Evolutionary conservation across 2,329 filamentous ascomycete genomes (phyloP).

Genomic region (Clonostachys byssicola): DNA sequence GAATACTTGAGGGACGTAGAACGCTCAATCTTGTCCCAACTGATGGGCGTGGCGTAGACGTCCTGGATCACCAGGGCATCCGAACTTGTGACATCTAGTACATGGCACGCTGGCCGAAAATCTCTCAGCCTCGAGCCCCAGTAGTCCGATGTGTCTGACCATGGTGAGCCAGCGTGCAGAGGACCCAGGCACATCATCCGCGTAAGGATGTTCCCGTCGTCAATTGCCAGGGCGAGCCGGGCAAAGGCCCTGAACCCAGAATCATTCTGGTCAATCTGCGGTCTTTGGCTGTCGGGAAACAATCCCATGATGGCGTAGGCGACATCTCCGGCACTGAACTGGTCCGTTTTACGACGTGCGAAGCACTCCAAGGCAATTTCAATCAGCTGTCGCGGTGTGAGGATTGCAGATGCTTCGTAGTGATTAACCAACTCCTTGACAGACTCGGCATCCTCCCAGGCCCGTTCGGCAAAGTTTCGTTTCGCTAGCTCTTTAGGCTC

Average conservation of each 20-base stretch:
- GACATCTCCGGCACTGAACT: slow-evolving; percentile 30
- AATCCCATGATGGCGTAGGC: slow-evolving; percentile 42
- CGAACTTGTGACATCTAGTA: too few species aligned
- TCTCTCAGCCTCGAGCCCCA: slow-evolving; percentile 36
- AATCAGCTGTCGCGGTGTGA: slow-evolving; percentile 34
- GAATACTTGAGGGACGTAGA: background rate
- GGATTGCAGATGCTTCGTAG: slow-evolving; percentile 32
- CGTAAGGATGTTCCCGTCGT: slow-evolving; percentile 36
- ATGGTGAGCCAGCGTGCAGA: slow-evolving; percentile 16
- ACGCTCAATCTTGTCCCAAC: slow-evolving; percentile 25
- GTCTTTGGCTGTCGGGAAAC: slow-evolving; percentile 24
- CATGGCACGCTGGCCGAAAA: slow-evolving; percentile 31
- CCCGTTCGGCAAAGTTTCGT: slow-evolving; percentile 30
- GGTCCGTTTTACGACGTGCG: slow-evolving; percentile 24
- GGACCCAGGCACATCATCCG: slow-evolving; percentile 35
- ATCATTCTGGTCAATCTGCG: slow-evolving; percentile 27
- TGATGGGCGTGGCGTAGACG: slow-evolving; percentile 30
- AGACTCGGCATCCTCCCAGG: slow-evolving; percentile 30
- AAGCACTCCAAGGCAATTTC: slow-evolving; percentile 23
- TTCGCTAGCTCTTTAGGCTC: slow-evolving; percentile 20
- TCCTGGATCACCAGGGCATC: slow-evolving; percentile 26
- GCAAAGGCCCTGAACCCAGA: slow-evolving; percentile 41
- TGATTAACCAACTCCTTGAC: slow-evolving; percentile 38
- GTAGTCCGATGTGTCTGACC: slow-evolving; percentile 32
- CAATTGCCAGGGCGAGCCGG: slow-evolving; percentile 37